Evolutionary conservation across 129 eudicot species (phyloP).

Genomic region (Lonicera japonica): DNA sequence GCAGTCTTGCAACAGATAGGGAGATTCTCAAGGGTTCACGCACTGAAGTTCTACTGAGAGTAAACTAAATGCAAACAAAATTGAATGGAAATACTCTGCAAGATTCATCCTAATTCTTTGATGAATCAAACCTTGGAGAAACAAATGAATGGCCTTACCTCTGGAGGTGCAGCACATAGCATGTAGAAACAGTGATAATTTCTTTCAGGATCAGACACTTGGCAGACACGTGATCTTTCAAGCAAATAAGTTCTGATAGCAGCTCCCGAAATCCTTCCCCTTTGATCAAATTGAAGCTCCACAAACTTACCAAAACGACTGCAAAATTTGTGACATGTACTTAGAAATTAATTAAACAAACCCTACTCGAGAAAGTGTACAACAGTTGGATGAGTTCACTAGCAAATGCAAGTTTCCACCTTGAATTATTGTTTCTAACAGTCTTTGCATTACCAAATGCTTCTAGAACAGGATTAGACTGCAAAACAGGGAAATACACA

Average conservation of each 20-base stretch:
- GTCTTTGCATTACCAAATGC: conserved; percentile 99
- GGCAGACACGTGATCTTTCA: conserved; percentile 96
- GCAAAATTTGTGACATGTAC: conserved; percentile 6
- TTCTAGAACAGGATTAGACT: conserved; percentile 99
- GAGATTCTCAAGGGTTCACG: not conserved
- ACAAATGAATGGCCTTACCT: conserved; percentile 33
- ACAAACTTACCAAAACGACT: conserved; percentile 98
- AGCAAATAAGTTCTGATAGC: conserved; percentile 84
- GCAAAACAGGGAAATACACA: conserved; percentile 25
- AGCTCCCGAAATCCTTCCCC: conserved; percentile 84
- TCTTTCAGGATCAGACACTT: conserved; percentile 84
- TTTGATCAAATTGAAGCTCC: conserved; percentile 83
- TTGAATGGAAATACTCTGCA: not conserved
- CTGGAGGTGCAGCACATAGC: conserved; percentile 96
- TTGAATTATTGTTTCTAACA: conserved; percentile 94
- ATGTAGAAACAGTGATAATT: conserved; percentile 97
- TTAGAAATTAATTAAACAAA: conserved; percentile 4
- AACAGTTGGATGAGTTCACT: conserved; percentile 6
- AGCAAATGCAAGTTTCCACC: conserved; percentile 34
- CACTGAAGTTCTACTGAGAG: not conserved
- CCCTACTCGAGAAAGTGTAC: not conserved
- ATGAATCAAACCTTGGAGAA: not conserved
- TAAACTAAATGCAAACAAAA: not conserved
- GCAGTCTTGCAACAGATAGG: no score
- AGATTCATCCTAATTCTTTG: not conserved